Evolutionary conservation across 257 asterid species (phyloP), one percentile per base, ranked within the genome.

Genomic region (Cynanchum wilfordii): DNA sequence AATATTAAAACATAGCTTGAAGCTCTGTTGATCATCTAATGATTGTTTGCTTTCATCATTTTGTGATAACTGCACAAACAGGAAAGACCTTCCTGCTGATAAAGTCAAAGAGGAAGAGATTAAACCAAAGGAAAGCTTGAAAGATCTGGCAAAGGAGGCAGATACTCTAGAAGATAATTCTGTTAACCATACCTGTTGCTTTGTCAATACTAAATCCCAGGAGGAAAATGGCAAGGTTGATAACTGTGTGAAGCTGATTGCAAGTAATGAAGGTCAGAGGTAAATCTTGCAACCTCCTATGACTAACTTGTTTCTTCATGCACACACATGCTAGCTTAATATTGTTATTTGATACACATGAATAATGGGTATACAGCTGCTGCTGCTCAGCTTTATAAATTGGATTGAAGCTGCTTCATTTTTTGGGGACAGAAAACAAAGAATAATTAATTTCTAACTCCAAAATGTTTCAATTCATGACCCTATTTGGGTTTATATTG

Each of bases 231-330:
- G 9, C 40, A 55, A 38, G 40, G 66, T 70, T 38, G 40, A 70
- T 38, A 38, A 22, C 29, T 20, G 40, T 22, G 40, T 0, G 74
- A 55, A 33, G 55, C 55, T 55, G 66, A 22, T 33, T 70, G 40
- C 40, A n/a, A 33, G 51, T 52, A 55, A 70, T n/a, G 54, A 70
- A 54, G 54, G 56, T 70, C 58, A 55, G 42, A 70, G 74, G 74
- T 45, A 55, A 36, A 17, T 15, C 19, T 12, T 70, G 36, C 20
- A 13, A 5, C 40, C 49, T 55, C 57, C 38, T 70, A 36, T 5
- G 52, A 22, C 54, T 38, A 5, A 11, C 57, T 20, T 70, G 50
- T 17, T 17, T 70, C 24, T n/a, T 36, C 4, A 36, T 33, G 66
- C 54, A 55, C 22, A 24, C 65, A 3, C 55, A 52, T 69, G n/a